These are phyloP conservation scores for Ophiostoma quercus DNA, from an alignment of 2,329 filamentous ascomycete species.

Conservation along the genomic window DNA sequence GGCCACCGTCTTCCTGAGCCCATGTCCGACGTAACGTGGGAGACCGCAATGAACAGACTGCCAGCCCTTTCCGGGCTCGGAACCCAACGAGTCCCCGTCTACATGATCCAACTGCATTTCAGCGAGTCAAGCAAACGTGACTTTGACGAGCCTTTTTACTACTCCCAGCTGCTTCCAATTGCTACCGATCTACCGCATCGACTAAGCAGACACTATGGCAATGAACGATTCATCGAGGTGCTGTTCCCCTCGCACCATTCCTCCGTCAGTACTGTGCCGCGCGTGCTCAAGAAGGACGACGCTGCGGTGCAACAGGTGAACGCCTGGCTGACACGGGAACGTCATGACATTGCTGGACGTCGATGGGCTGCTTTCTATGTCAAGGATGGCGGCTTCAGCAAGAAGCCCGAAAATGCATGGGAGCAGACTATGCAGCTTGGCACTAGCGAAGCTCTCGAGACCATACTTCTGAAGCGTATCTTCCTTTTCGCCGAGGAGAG, in stretches of 20 bases:
- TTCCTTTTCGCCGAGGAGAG: conserved; percentile 54
- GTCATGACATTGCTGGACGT: conserved; percentile 44
- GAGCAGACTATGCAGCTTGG: conserved; percentile 33
- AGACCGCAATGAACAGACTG: conserved; percentile 31
- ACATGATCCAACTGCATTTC: conserved; percentile 41
- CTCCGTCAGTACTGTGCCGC: conserved; percentile 29
- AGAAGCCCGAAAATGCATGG: conserved; percentile 27
- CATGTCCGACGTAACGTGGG: conserved; percentile 32
- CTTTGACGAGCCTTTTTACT: conserved; percentile 38
- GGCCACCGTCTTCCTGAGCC: conserved; percentile 46
- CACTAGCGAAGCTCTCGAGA: conserved; percentile 27
- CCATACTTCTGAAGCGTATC: conserved; percentile 40
- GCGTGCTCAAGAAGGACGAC: conserved; percentile 33
- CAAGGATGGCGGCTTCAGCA: conserved; percentile 38
- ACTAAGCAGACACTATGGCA: conserved; percentile 50
- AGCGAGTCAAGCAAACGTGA: conserved; percentile 27
- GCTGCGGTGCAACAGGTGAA: conserved; percentile 35
- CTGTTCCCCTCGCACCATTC: conserved; percentile 43
- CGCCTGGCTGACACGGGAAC: conserved; percentile 38
- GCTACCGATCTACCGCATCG: conserved; percentile 48
- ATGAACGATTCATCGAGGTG: conserved; percentile 55
- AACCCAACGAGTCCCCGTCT: conserved; percentile 39
- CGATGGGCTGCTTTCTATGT: conserved; percentile 46
- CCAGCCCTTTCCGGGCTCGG: conserved; percentile 20
- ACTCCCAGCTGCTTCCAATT: conserved; percentile 45